Evolutionary conservation across 768 basidiomycete species (phyloP), one percentile per base, ranked within the genome.

Genomic region (Kwoniella sp.): DNA sequence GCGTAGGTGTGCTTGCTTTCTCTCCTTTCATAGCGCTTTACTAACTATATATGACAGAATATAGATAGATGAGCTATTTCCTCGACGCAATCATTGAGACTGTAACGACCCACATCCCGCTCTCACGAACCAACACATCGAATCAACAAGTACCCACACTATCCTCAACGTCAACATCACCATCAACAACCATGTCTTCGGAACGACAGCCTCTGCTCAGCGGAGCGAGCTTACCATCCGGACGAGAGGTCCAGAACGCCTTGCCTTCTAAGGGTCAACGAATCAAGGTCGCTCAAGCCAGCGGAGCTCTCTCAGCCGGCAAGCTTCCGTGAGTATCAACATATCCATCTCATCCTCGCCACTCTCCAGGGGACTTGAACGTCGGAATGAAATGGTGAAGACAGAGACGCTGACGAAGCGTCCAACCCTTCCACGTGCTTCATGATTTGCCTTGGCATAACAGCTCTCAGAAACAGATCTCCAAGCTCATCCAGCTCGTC

Each of bases 251-350:
- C 37, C 60, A 71, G 50, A 65, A 61, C 41, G 63, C 72, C 34
- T 30, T 80, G 15, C 79, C 79, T 8, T 66, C 65, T 17, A 72
- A 80, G 55, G 61, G 58, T 26, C 60, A 69, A 30, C 58, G 76
- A 34, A 78, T 78, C 67, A 73, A 77, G 41, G 68, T 81, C 38
- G 75, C 81, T 1, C 47, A 79, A 41, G 75, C 69, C 25, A 51
- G 68, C 20, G 81, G 78, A 31, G 79, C 81, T 4, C 61, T 81
- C 23, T 65, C 73, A 47, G 81, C 79, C 3, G 82, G 82, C 58
- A 82, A 82, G 62, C 58, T 82, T 8, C 82, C 82, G 51, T 78
- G 62, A 51, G 73, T 74, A 5, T n/a, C n/a, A n/a, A n/a, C n/a
- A n/a, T n/a, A n/a, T n/a, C n/a, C n/a, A n/a, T n/a, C n/a, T 30